Percentiles rank a stretch among this genome's conserved stretches.
Conservation (phyloP, 352 stramenopile species). For the Globisporangium cylindrosporum region DNA sequence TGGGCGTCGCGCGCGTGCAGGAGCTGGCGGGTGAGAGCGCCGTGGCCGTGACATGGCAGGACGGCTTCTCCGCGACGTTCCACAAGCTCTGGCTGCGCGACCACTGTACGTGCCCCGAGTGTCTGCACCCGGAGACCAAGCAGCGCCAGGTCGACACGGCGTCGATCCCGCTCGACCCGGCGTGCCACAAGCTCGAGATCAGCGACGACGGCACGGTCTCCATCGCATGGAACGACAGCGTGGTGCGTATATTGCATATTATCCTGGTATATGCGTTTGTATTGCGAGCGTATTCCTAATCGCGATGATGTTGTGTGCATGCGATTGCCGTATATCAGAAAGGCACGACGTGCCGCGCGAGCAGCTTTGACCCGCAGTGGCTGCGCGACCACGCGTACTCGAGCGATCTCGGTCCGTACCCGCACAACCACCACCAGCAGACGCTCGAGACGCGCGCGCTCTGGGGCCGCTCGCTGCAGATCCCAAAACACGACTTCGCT, state of each 20-base stretch:
- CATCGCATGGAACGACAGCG: conserved; percentile 56
- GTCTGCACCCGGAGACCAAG: conserved; percentile 63
- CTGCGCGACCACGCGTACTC: conserved; percentile 74
- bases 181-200: conserved; percentile 37
- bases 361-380: conserved; percentile 70
- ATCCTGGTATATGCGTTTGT: neutral
- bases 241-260: conserved; percentile 32
- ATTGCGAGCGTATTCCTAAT: neutral
- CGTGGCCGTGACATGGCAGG: conserved; percentile 68
- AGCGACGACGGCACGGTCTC: conserved; percentile 30
- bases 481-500: conserved; percentile 49
- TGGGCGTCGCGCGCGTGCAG: conserved; percentile 39
- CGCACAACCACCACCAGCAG: conserved; percentile 56
- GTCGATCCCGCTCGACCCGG: conserved; percentile 60
- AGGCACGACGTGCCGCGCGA: conserved; percentile 51
- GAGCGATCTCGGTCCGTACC: conserved; percentile 39
- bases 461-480: conserved; percentile 43
- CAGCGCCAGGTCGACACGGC: conserved; percentile 80
- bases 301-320: neutral
- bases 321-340: conserved; percentile 22
- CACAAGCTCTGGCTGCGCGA: conserved; percentile 86
- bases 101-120: conserved; percentile 69
- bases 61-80: conserved; percentile 76
- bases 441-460: conserved; percentile 46
- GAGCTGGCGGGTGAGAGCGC: conserved; percentile 49